Conservation (phyloP, 164 flowering plant species). For the Vitis vinifera region ASM3070453v1 NC_081815.1:1863501-1864000, state of each 20-base stretch:
- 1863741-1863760: constrained; percentile 93
- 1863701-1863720: constrained; percentile 68
- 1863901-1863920: not conserved
- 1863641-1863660: not conserved
- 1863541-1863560: no score
- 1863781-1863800: constrained; percentile 1
- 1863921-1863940: no score
- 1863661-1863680: constrained; percentile 31
- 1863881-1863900: not conserved
- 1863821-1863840: not conserved
- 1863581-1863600: no score
- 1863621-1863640: no score
- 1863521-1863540: no score
- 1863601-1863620: no score
- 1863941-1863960: no score
- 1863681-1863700: constrained; percentile 83
- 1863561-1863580: no score
- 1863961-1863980: no score
- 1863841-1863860: not conserved
- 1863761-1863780: constrained; percentile 14
- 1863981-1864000: no score
- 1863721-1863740: constrained; percentile 81
- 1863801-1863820: not conserved
- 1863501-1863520: no score
- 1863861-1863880: not conserved